Evolutionary conservation across 108 stramenopile species (phyloP).

Genomic region (Fistulifera pelliculosa): DNA sequence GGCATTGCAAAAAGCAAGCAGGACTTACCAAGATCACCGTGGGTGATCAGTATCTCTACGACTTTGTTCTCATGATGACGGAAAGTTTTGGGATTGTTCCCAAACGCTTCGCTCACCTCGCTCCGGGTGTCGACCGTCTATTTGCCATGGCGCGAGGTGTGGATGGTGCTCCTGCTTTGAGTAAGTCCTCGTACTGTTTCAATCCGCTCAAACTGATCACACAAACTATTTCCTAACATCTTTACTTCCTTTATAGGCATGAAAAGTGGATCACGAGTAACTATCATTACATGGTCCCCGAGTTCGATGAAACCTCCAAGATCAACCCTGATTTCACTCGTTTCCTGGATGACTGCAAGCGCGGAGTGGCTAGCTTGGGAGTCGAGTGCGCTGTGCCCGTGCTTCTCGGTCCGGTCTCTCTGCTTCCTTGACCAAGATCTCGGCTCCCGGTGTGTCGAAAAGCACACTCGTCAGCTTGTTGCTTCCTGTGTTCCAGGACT

Average conservation of each 20-base stretch:
- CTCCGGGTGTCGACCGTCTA: slow-evolving; percentile 27
- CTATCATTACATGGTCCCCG: slow-evolving; percentile 72
- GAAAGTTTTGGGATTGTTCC: slow-evolving; percentile 26
- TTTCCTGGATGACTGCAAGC: slow-evolving; percentile 19
- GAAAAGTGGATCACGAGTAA: slow-evolving; percentile 68
- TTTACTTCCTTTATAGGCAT: too few relatives aligned
- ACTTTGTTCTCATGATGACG: slow-evolving; percentile 31
- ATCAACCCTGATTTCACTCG: slow-evolving; percentile 17
- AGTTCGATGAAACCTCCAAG: slow-evolving; percentile 25
- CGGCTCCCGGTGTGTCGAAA: slow-evolving; percentile 5
- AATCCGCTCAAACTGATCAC: too few relatives aligned
- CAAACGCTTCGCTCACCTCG: slow-evolving; percentile 21
- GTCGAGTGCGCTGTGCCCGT: slow-evolving; percentile 27
- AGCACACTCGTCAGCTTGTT: slow-evolving; percentile 20
- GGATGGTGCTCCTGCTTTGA: slow-evolving; percentile 38
- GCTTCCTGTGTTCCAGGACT: slow-evolving; percentile 21
- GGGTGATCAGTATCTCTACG: slow-evolving; percentile 48
- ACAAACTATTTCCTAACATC: too few relatives aligned
- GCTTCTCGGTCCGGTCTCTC: slow-evolving; percentile 54
- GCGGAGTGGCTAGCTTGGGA: slow-evolving; percentile 32
- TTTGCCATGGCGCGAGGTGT: slow-evolving; percentile 52
- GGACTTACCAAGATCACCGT: slow-evolving; percentile 36
- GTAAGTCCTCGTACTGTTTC: slow-evolving; percentile 15
- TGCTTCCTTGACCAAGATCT: slow-evolving; percentile 19
- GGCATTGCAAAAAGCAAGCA: slow-evolving; percentile 39